These are phyloP conservation scores for Selaginella tamariscina DNA, from an alignment of 75 land plant species.

Conservation along the genomic window DNA sequence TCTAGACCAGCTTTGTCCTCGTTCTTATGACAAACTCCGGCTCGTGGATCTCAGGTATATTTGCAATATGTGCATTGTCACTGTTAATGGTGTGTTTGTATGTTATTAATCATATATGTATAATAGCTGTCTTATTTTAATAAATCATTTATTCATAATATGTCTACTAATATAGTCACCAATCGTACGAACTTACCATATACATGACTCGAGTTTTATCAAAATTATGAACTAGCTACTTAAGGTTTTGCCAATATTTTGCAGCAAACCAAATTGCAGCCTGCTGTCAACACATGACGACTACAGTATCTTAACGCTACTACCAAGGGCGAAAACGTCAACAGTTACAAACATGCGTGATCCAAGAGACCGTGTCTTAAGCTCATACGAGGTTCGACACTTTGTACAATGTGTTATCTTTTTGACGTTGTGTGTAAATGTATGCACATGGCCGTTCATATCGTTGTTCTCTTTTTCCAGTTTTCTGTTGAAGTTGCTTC, in stretches of 20 bases:
- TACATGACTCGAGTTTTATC: too few relatives aligned
- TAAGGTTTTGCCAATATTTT: too few relatives aligned
- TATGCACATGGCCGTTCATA: too few relatives aligned
- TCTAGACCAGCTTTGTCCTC: conserved; percentile 47
- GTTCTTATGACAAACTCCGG: conserved; percentile 84
- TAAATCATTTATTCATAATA: too few relatives aligned
- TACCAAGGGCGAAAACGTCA: conserved; percentile 62
- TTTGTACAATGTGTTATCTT: too few relatives aligned
- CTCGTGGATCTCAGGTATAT: conserved; percentile 73
- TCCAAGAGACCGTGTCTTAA: conserved; percentile 82
- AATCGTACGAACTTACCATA: too few relatives aligned
- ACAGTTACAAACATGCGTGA: conserved; percentile 71
- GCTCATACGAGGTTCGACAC: conserved; percentile 92
- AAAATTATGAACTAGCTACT: too few relatives aligned
- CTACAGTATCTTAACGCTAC: conserved; percentile 62
- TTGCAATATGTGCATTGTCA: not conserved
- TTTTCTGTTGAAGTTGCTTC: conserved; percentile 94
- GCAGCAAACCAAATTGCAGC: conserved; percentile 61
- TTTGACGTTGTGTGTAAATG: too few relatives aligned
- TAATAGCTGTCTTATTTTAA: too few relatives aligned
- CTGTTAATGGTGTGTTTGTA: not conserved
- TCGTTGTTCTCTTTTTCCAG: too few relatives aligned
- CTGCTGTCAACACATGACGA: conserved; percentile 80
- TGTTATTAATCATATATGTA: too few relatives aligned
- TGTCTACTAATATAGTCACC: too few relatives aligned